Base-by-base conservation (phyloP, 2,329 filamentous ascomycete genomes). In the Epichloe baconii region DNA sequence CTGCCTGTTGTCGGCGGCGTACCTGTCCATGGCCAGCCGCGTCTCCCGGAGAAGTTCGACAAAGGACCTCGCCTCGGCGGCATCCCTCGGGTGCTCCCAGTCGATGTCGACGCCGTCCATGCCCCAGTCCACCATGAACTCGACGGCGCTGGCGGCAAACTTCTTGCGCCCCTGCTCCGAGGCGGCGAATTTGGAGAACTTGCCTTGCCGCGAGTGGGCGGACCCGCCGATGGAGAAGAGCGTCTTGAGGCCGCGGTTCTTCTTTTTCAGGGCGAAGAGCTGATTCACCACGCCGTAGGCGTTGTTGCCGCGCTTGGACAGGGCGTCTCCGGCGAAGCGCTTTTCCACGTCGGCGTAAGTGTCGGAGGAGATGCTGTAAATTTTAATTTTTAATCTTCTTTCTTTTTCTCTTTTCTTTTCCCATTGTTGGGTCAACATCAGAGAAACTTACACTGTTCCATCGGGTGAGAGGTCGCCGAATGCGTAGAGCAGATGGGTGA, bases 221-320 rank as follows among this genome's bases (percentile, higher is more conserved):
- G 83, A 93, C 15, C 88, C 88, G 41, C 88, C 88, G 53, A 94
- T 85, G 37, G 83, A 88, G 8, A 93, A 75, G n/a, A 93, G 69
- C 2, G 85, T 75, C 67, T 94, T 94, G 52, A 94, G 67, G 49
- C 86, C 79, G 19, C 87, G 80, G 64, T 94, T 80, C 57, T 75
- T 69, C 68, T 88, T 83, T 72, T 94, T 94, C 49, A 86, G 74
- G 1, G 87, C 66, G 64, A 77, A 87, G 1, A 94, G 71, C 62
- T 91, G 86, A 68, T 89, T 89, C 55, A 88, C 66, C 61, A 80
- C 85, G 41, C 88, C 88, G 60, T 88, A 89, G 48, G 82, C 79
- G 61, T 91, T 88, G 53, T 71, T 79, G 4, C 79, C 70, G 6
- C 53, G 54, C 52, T 80, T 77, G 26, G 74, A 74, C 73, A 74